phyloP scores from a whole-genome alignment of 2,329 filamentous ascomycete species.

The Pseudogymnoascus sp. region DNA sequence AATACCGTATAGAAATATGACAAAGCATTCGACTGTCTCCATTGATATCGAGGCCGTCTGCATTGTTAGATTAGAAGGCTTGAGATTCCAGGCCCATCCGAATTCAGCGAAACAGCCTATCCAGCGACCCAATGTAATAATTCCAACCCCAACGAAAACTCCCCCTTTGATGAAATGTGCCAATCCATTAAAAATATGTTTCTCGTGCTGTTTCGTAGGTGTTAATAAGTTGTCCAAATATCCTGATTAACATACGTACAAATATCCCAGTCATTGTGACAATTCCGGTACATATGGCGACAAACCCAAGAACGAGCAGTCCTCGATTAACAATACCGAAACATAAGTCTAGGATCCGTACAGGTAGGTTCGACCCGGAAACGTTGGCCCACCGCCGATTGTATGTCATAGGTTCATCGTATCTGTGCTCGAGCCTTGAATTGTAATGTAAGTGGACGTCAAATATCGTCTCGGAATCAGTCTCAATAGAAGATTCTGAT shows the following conservation, averaged over 20 bases:
- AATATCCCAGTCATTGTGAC: conserved; percentile 12
- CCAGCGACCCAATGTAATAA: conserved; percentile 10
- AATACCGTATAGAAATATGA: conserved; percentile 12
- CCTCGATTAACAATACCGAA: conserved; percentile 7
- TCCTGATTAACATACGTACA: conserved; percentile 11
- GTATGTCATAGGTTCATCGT: conserved; percentile 8
- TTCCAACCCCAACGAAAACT: conserved; percentile 5
- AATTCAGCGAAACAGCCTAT: conserved; percentile 11
- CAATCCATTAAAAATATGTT: conserved; percentile 12
- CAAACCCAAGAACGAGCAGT: conserved; percentile 12
- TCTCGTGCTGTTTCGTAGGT: conserved; percentile 11
- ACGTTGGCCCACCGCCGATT: conserved; percentile 7
- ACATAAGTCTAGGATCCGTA: conserved; percentile 9
- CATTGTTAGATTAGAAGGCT: neutral
- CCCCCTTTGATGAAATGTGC: conserved; percentile 12
- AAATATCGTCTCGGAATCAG: conserved; percentile 9
- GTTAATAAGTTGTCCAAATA: conserved; percentile 11
- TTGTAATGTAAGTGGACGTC: conserved; percentile 10
- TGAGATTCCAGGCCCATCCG: conserved; percentile 11
- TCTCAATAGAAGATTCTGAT: conserved; percentile 6
- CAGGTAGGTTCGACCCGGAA: conserved; percentile 1
- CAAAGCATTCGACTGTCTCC: conserved; percentile 10
- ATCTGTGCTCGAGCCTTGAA: conserved; percentile 8
- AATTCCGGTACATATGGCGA: conserved; percentile 13
- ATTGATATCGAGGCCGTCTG: neutral